Evolutionary conservation across 2,329 filamentous ascomycete species (phyloP).

Genomic region (Ascochyta pisi): DNA sequence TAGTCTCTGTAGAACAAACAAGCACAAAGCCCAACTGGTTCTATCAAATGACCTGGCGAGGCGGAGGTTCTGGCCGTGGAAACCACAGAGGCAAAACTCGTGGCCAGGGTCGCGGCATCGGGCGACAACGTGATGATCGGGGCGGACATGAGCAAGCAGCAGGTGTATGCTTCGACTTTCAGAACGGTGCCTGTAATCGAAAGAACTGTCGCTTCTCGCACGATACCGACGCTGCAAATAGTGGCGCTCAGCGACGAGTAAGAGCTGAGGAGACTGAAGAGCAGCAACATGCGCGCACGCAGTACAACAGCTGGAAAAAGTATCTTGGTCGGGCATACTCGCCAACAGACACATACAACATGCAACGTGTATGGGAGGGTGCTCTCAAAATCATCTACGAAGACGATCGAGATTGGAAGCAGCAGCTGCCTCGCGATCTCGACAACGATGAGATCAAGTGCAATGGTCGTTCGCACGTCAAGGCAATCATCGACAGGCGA

Average conservation of each 20-base stretch:
- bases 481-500: slow-evolving; percentile 18
- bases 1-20: background rate
- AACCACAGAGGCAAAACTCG: background rate
- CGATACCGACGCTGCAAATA: background rate
- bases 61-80: background rate
- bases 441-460: slow-evolving; percentile 35
- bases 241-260: background rate
- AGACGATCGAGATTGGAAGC: slow-evolving; percentile 40
- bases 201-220: slow-evolving; percentile 4
- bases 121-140: background rate
- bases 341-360: slow-evolving; percentile 23
- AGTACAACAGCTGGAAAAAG: slow-evolving; percentile 41
- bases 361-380: slow-evolving; percentile 37
- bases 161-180: background rate
- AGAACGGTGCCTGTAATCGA: slow-evolving; percentile 1
- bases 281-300: slow-evolving; percentile 28
- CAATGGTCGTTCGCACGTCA: slow-evolving; percentile 39
- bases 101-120: background rate
- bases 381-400: slow-evolving; percentile 37
- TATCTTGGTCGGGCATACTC: slow-evolving; percentile 27
- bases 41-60: background rate
- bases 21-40: background rate
- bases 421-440: slow-evolving; percentile 42
- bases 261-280: slow-evolving; percentile 27
- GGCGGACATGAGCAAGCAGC: background rate